phyloP scores from a whole-genome alignment of 306 rosid species.

The Rosa multiflora region DNA sequence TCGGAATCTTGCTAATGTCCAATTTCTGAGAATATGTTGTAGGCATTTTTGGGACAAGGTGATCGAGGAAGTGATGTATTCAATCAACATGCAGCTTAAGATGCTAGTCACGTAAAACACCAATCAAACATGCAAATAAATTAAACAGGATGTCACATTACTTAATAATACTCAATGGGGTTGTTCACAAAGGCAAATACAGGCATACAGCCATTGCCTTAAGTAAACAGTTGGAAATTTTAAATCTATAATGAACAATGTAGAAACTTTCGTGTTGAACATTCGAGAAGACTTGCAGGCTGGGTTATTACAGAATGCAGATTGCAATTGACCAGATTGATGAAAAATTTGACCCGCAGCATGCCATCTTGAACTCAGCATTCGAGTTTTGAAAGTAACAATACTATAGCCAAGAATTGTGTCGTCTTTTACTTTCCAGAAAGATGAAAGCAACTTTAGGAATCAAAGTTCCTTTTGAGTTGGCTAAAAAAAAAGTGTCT shows the following conservation, averaged over 20 bases:
- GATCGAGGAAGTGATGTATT: not conserved
- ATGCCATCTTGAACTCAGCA: not conserved
- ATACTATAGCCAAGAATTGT: not conserved
- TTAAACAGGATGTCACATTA: not conserved
- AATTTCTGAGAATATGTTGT: not conserved
- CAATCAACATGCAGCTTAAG: slow-evolving; percentile 2
- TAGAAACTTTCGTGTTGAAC: not conserved
- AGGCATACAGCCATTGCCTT: not conserved
- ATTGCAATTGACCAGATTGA: not conserved
- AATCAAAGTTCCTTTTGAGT: no score
- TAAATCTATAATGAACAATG: not conserved
- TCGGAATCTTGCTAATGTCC: not conserved
- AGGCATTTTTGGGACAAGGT: not conserved
- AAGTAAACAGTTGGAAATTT: no score
- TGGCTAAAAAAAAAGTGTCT: not conserved
- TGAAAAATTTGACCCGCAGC: not conserved
- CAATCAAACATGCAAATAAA: not conserved
- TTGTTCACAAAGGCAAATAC: not conserved
- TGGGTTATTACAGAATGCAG: not conserved
- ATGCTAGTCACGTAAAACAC: not conserved
- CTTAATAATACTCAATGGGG: not conserved
- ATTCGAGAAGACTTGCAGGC: not conserved
- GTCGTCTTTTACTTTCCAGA: not conserved
- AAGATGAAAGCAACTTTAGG: not conserved
- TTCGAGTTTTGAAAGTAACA: not conserved